phyloP scores from a whole-genome alignment of 305 asterid genomes.

The Rubia tinctorum region DNA sequence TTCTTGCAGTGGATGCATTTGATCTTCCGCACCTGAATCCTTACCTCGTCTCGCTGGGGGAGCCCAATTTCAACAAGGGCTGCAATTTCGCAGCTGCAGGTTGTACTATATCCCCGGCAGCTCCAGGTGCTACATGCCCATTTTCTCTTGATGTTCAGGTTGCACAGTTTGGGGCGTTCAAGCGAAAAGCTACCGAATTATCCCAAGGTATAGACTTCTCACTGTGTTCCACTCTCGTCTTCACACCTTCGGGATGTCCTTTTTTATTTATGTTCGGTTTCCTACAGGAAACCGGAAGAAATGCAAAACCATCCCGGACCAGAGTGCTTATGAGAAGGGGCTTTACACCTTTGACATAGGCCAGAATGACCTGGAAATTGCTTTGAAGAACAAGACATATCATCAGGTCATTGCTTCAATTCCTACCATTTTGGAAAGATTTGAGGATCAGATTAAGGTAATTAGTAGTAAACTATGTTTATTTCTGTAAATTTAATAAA shows the following conservation, averaged over 20 bases:
- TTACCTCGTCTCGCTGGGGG: slow-evolving; percentile 69
- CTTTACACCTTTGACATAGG: slow-evolving; percentile 94
- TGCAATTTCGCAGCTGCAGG: slow-evolving; percentile 95
- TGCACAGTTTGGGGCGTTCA: slow-evolving; percentile 82
- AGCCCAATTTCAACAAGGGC: slow-evolving; percentile 69
- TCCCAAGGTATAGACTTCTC: slow-evolving; percentile 60
- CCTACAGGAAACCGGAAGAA: slow-evolving; percentile 51
- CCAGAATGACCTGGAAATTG: slow-evolving; percentile 95
- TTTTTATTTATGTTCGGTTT: neutral
- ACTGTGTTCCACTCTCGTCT: no score
- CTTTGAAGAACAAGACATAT: slow-evolving; percentile 71
- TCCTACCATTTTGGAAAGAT: slow-evolving; percentile 54
- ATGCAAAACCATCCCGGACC: slow-evolving; percentile 65
- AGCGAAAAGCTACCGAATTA: slow-evolving; percentile 59
- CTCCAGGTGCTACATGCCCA: slow-evolving; percentile 76
- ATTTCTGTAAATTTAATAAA: neutral
- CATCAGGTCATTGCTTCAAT: slow-evolving; percentile 86
- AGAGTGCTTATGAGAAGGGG: slow-evolving; percentile 54
- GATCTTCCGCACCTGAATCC: slow-evolving; percentile 76
- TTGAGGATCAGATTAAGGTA: slow-evolving; percentile 37
- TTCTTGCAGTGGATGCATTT: slow-evolving; percentile 84
- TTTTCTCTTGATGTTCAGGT: slow-evolving; percentile 85
- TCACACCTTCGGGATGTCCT: no score
- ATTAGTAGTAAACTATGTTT: neutral
- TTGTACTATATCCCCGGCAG: slow-evolving; percentile 70